Conservation (phyloP, 2,329 filamentous ascomycete genomes). For the Ceratocystis albifundus region DNA sequence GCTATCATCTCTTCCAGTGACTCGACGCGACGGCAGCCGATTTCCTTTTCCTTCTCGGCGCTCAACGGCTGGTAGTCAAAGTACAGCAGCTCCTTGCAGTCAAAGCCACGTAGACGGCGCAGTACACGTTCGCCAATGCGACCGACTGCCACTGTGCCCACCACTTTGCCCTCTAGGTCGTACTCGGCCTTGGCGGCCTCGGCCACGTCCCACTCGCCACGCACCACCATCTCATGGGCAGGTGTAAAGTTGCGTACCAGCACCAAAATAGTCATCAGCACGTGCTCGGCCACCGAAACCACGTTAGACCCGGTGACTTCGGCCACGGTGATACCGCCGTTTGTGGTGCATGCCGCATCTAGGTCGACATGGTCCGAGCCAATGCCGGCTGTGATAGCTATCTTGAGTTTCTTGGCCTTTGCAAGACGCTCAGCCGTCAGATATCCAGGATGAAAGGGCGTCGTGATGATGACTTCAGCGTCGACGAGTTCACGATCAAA, state of each 20-base stretch:
- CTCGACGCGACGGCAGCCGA: slow-evolving; percentile 83
- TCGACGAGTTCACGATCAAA: slow-evolving; percentile 95
- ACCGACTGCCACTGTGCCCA: slow-evolving; percentile 93
- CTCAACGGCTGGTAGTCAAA: slow-evolving; percentile 95
- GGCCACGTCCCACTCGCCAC: slow-evolving; percentile 90
- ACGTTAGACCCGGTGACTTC: slow-evolving; percentile 98
- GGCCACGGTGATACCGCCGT: slow-evolving; percentile 91
- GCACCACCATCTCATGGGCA: slow-evolving; percentile 83
- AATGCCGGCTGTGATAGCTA: slow-evolving; percentile 93
- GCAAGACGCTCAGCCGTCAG: slow-evolving; percentile 90
- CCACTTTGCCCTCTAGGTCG: slow-evolving; percentile 93
- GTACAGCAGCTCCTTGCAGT: slow-evolving; percentile 99
- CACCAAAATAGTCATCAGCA: slow-evolving; percentile 94
- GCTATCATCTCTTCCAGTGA: slow-evolving; percentile 83
- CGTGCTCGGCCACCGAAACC: slow-evolving; percentile 96
- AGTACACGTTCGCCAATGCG: slow-evolving; percentile 97
- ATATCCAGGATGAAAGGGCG: slow-evolving; percentile 98
- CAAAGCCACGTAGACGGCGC: slow-evolving; percentile 88
- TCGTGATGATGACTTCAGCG: slow-evolving; percentile 97
- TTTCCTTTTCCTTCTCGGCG: slow-evolving; percentile 82
- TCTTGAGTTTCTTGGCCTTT: slow-evolving; percentile 97
- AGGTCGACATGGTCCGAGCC: slow-evolving; percentile 98
- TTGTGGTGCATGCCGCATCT: slow-evolving; percentile 94
- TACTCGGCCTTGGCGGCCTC: slow-evolving; percentile 96
- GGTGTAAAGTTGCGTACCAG: slow-evolving; percentile 98